Evolutionary conservation across 306 rosid species (phyloP), one percentile per base, ranked within the genome.

Genomic region (Malus orientalis): DNA sequence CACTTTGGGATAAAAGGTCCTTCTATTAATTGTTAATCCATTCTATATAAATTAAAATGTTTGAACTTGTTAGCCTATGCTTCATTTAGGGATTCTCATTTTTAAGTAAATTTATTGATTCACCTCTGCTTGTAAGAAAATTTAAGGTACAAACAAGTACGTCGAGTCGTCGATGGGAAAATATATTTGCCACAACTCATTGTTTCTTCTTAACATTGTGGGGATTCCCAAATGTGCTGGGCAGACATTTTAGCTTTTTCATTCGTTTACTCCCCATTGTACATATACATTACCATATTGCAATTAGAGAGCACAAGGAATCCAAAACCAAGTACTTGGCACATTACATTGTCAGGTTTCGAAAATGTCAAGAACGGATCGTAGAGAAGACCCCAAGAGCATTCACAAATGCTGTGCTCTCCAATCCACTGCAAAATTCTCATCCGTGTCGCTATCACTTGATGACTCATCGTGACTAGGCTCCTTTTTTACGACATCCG

Each of bases 401-500:
- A 59, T 74, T 82, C 88, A 93, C 84, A 86, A 75, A 81, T 91
- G 97, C 76, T 93, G 98, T 81, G 98, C 98, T 83, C 98, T 87
- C 98, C 98, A 93, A 76, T 93, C 97, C 76, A 93, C 91, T 11
- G 96, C 91, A 76, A 89, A 91, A 86, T 91, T 78, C 60, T 79
- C 95, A 66, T 80, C 91, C 71, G 89, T 78, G 47, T 93, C 97
- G 59, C 83, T 95, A 80, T 91, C 98, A 51, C 92, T 93, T 36
- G 85, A 88, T 36, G 96, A 86, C 45, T 84, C 91, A 60, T 87
- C 89, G 19, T 38, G 88, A 42, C 30, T 79, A 11, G 92, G 74
- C 65, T 80, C 86, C 77, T 81, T 83, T 53, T 58, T 67, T 20
- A 62, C 84, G 67, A 30, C 78, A 75, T 87, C 88, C 1, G 84